Conservation (phyloP, 805 yeast species). For the Myxozyma udenii region DNA sequence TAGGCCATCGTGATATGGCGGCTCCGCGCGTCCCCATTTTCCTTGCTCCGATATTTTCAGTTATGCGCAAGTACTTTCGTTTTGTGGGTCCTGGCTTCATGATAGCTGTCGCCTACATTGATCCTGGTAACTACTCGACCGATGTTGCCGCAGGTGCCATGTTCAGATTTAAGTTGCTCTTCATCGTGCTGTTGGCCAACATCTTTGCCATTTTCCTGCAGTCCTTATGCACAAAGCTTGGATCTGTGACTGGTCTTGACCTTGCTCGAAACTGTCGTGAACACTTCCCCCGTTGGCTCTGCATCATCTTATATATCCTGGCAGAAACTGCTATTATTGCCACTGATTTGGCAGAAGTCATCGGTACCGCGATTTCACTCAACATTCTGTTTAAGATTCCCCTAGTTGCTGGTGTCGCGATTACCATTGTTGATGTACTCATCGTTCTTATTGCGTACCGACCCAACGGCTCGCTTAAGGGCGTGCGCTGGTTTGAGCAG, state of each 20-base stretch:
- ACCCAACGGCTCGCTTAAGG: conserved; percentile 76
- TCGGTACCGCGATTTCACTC: conserved; percentile 94
- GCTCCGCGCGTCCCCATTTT: not conserved
- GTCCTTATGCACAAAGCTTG: conserved; percentile 77
- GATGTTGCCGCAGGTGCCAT: conserved; percentile 91
- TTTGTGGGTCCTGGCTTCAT: conserved; percentile 89
- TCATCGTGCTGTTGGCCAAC: conserved; percentile 75
- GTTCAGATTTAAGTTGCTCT: conserved; percentile 72
- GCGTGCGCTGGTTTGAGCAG: conserved; percentile 75
- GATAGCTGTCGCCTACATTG: conserved; percentile 95
- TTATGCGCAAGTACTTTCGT: conserved; percentile 47
- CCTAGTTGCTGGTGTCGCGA: conserved; percentile 72
- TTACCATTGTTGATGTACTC: conserved; percentile 83
- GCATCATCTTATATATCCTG: conserved; percentile 56
- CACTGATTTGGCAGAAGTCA: conserved; percentile 94
- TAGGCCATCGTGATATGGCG: too few relatives aligned
- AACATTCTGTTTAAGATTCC: conserved; percentile 82
- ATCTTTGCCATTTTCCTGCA: conserved; percentile 85
- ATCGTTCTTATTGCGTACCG: conserved; percentile 82
- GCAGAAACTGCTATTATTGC: conserved; percentile 95
- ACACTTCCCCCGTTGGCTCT: conserved; percentile 59
- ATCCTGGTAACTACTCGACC: conserved; percentile 95
- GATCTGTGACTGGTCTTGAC: conserved; percentile 91
- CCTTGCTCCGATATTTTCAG: conserved; percentile 23
- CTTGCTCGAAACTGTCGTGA: conserved; percentile 81